These are phyloP conservation scores for Pseudogymnoascus sp. DNA, from an alignment of 2,329 filamentous ascomycete species.

Conservation along the genomic window DNA sequence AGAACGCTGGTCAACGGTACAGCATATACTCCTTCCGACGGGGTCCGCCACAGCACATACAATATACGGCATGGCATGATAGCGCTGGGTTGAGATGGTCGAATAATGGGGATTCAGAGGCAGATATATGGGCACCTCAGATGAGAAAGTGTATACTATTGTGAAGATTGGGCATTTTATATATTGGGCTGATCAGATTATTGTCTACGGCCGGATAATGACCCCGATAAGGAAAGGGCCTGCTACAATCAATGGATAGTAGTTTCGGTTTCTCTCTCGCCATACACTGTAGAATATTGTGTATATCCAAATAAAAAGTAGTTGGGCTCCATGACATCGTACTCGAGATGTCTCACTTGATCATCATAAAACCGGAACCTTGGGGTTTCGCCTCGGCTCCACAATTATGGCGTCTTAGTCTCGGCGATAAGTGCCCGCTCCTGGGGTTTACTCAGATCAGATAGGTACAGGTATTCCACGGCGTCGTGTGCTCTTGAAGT, in stretches of 20 bases:
- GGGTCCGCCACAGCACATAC: background rate
- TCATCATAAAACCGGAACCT: background rate
- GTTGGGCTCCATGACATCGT: background rate
- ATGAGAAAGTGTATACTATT: background rate
- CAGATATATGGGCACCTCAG: background rate
- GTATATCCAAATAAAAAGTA: background rate
- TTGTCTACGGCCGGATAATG: background rate
- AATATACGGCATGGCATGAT: background rate
- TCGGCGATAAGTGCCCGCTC: constrained; percentile 7
- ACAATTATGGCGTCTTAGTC: background rate
- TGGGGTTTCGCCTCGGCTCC: background rate
- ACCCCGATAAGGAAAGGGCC: background rate
- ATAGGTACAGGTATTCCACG: background rate
- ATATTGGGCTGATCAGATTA: background rate
- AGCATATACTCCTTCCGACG: background rate
- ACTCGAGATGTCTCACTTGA: background rate
- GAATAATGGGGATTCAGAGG: background rate
- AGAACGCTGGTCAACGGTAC: background rate
- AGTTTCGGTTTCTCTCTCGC: background rate
- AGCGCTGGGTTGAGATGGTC: background rate
- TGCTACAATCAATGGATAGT: background rate
- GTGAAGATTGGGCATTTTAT: background rate
- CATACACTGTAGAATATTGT: background rate
- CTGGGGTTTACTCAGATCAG: background rate
- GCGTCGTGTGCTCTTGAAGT: background rate